These are phyloP conservation scores for Yamadazyma conglobata DNA, from an alignment of 1,139 yeast genomes.

Conservation along the genomic window DNA sequence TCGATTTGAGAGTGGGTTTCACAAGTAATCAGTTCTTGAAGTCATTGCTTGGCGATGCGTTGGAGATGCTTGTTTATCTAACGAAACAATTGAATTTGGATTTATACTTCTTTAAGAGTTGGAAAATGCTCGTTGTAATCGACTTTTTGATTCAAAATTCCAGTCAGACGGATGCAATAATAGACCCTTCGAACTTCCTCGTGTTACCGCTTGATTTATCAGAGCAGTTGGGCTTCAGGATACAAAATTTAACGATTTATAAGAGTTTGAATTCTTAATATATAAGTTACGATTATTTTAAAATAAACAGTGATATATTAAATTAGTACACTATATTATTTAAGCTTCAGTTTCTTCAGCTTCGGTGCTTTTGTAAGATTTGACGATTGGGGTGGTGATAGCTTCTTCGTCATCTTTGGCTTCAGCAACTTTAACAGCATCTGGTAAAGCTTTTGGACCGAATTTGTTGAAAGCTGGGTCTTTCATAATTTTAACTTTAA, in stretches of 20 bases:
- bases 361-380: constrained; percentile 52
- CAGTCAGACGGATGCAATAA: too few relatives aligned
- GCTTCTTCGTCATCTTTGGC: constrained; percentile 93
- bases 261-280: too few relatives aligned
- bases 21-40: not conserved
- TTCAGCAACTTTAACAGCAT: constrained; percentile 86
- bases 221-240: too few relatives aligned
- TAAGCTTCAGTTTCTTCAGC: constrained; percentile 29
- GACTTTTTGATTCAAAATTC: too few relatives aligned
- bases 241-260: too few relatives aligned
- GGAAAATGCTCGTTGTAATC: constrained; percentile 1
- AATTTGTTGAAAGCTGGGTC: constrained; percentile 90
- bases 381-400: constrained; percentile 81
- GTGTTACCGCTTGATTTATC: too few relatives aligned
- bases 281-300: too few relatives aligned
- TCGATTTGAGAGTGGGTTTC: not conserved
- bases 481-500: constrained; percentile 98
- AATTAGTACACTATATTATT: constrained; percentile 6
- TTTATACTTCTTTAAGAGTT: not conserved
- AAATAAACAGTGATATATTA: not conserved
- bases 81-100: not conserved
- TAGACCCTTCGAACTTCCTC: too few relatives aligned
- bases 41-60: not conserved
- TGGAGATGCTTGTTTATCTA: not conserved
- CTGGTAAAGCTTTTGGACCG: constrained; percentile 95